phyloP scores from a whole-genome alignment of 306 rosid species.

The Amphicarpaea edgeworthii region DNA sequence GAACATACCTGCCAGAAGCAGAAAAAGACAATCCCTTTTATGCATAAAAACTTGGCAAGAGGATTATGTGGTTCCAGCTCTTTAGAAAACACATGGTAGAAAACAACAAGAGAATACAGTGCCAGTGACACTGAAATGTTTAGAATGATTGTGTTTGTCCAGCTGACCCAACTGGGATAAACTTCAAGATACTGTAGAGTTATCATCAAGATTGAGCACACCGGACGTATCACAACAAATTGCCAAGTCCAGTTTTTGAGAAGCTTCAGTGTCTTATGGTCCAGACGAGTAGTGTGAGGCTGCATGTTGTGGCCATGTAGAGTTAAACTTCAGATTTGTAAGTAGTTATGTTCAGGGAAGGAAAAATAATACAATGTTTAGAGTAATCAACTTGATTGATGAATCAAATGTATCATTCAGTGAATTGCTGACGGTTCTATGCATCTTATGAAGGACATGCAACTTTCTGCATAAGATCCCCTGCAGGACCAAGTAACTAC shows the following conservation, averaged over 20 bases:
- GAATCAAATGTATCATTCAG: slow-evolving; percentile 13
- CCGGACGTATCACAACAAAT: slow-evolving; percentile 79
- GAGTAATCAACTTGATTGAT: slow-evolving; percentile 6
- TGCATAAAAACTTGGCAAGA: slow-evolving; percentile 87
- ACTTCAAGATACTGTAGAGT: slow-evolving; percentile 63
- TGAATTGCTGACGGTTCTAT: background rate
- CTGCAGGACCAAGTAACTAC: background rate
- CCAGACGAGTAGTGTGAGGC: slow-evolving; percentile 72
- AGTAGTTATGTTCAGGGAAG: slow-evolving; percentile 21
- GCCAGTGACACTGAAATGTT: slow-evolving; percentile 82
- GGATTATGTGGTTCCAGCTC: slow-evolving; percentile 86
- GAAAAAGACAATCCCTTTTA: slow-evolving; percentile 95
- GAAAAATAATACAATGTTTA: background rate
- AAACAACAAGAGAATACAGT: slow-evolving; percentile 77
- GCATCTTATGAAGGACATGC: slow-evolving; percentile 3
- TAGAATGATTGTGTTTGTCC: slow-evolving; percentile 83
- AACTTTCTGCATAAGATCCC: background rate
- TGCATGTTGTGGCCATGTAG: slow-evolving; percentile 48
- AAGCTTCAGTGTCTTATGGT: slow-evolving; percentile 70
- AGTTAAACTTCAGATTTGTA: slow-evolving; percentile 31
- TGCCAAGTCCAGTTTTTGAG: slow-evolving; percentile 92
- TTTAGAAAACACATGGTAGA: slow-evolving; percentile 89
- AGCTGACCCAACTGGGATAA: slow-evolving; percentile 86
- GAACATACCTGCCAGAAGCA: slow-evolving; percentile 92
- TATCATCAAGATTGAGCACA: slow-evolving; percentile 86